Conservation (phyloP, 495 filamentous ascomycete species). For the Parathielavia hyrcaniae region DNA sequence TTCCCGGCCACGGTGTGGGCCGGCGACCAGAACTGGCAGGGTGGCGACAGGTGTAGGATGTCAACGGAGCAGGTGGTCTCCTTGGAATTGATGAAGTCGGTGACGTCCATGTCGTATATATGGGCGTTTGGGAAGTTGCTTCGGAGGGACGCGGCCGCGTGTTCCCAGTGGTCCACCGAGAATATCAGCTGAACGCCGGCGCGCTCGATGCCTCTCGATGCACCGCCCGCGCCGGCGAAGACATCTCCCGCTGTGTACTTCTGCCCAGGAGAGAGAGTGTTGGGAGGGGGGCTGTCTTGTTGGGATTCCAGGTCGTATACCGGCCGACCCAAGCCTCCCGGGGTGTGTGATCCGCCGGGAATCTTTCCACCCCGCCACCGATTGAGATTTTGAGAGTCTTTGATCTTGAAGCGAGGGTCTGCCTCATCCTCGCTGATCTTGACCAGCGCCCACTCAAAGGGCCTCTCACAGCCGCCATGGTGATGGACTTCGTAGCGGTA, state of each 20-base stretch:
- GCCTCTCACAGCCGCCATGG: conserved; percentile 14
- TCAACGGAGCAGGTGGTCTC: conserved; percentile 49
- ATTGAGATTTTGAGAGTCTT: conserved; percentile 23
- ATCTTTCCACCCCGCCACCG: conserved; percentile 38
- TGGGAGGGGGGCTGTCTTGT: background rate
- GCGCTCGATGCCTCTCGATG: conserved; percentile 58
- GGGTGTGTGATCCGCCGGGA: conserved; percentile 32
- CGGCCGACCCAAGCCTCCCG: background rate
- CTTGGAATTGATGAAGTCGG: conserved; percentile 40
- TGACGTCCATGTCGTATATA: conserved; percentile 41
- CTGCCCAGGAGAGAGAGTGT: conserved; percentile 25
- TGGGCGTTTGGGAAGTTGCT: conserved; percentile 52
- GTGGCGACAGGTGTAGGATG: conserved; percentile 73
- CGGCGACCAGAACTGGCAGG: conserved; percentile 76
- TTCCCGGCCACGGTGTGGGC: conserved; percentile 61
- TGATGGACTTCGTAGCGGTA: conserved; percentile 30
- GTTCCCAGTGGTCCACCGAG: conserved; percentile 54
- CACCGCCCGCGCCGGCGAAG: conserved; percentile 74
- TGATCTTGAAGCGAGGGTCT: background rate
- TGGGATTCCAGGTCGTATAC: conserved; percentile 14
- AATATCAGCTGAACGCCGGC: conserved; percentile 57
- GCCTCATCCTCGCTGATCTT: conserved; percentile 27
- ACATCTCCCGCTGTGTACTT: conserved; percentile 62
- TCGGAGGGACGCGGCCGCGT: conserved; percentile 52
- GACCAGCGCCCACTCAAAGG: conserved; percentile 32